Percentiles rank a stretch among this genome's conserved stretches.
phyloP scores from a whole-genome alignment of 75 land plant species.

The Adiantum capillusveneris region DNA sequence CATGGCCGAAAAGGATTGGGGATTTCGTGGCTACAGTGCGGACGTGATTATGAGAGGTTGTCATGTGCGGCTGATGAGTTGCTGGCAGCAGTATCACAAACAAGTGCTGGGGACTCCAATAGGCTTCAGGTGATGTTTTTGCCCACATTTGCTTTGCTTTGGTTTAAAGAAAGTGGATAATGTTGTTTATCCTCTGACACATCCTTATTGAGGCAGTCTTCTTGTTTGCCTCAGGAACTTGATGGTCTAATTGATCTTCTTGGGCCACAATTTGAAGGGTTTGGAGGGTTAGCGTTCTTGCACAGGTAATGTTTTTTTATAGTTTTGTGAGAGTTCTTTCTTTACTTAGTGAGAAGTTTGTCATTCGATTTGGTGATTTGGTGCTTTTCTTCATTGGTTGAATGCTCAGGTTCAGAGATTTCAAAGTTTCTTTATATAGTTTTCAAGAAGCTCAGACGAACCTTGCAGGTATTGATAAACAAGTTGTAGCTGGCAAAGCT shows the following conservation, averaged over 20 bases:
- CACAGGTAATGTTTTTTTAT: slow-evolving; percentile 38
- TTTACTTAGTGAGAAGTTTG: neutral
- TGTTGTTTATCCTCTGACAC: too few relatives aligned
- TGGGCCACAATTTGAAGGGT: slow-evolving; percentile 49
- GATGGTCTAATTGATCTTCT: slow-evolving; percentile 80
- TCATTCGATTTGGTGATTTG: too few relatives aligned
- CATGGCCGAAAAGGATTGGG: slow-evolving; percentile 91
- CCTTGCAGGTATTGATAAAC: slow-evolving; percentile 28
- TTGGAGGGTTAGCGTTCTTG: slow-evolving; percentile 80
- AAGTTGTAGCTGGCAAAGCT: slow-evolving; percentile 41
- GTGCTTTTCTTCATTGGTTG: neutral
- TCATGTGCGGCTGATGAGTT: slow-evolving; percentile 66
- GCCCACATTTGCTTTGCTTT: too few relatives aligned
- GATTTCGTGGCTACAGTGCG: slow-evolving; percentile 82
- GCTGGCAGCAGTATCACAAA: slow-evolving; percentile 68
- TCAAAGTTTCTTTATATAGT: slow-evolving; percentile 55
- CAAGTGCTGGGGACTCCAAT: slow-evolving; percentile 60
- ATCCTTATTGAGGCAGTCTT: neutral
- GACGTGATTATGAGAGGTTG: slow-evolving; percentile 69
- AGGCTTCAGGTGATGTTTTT: slow-evolving; percentile 54
- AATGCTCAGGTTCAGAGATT: slow-evolving; percentile 67
- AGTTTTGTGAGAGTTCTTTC: neutral
- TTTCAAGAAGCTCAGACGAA: slow-evolving; percentile 17
- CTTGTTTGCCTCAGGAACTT: slow-evolving; percentile 53
- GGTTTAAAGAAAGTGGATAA: too few relatives aligned